Base-by-base conservation (phyloP, 2,329 filamentous ascomycete genomes). In the Akanthomyces dipterigenus region DNA sequence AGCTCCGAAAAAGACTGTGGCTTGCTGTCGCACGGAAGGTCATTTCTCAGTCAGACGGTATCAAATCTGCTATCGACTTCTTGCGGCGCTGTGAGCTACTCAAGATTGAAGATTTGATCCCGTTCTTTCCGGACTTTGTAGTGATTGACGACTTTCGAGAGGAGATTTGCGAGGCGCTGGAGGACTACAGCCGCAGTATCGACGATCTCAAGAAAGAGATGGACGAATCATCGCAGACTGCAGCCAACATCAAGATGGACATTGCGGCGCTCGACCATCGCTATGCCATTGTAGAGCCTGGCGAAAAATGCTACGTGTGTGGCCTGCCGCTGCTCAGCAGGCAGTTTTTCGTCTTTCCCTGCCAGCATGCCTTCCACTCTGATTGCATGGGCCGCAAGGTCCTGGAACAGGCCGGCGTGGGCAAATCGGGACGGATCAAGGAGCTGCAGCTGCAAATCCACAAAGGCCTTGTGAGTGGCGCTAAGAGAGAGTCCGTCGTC, bases 61-160 rank as follows among this genome's bases (percentile, higher is more conserved):
- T 98, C 80, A 97, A 91, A 75, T 84, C 88, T 36, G 95, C 95
- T 2, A 96, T 99, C 66, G 91, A 96, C 64, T 97, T 99, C 70
- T 82, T 98, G 14, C 91, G 91, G 67, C 88, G 91, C 11, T 97
- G 93, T 72, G 92, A 97, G 63, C 81, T 98, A 14, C 84, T 99
- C 54, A 88, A 89, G 65, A 99, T 99, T 65, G 95, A 99, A 76
- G 95, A 99, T 70, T 77, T 99, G 34, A 98, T 99, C 45, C 95
- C 95, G 0, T 97, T 99, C 79, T 99, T 99, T 76, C 95, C 95
- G 0, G 95, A 99, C 72, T 99, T 99, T 71, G 92, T 98, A 26
- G 90, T 98, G 56, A 98, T 99, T 64, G 95, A 99, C 71, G 95
- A 98, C 73, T 99, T 99, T 82, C 97, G 98, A 72, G 93, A 98